phyloP scores from a whole-genome alignment of 306 rosid genomes.

The Vicia sativa region DNA sequence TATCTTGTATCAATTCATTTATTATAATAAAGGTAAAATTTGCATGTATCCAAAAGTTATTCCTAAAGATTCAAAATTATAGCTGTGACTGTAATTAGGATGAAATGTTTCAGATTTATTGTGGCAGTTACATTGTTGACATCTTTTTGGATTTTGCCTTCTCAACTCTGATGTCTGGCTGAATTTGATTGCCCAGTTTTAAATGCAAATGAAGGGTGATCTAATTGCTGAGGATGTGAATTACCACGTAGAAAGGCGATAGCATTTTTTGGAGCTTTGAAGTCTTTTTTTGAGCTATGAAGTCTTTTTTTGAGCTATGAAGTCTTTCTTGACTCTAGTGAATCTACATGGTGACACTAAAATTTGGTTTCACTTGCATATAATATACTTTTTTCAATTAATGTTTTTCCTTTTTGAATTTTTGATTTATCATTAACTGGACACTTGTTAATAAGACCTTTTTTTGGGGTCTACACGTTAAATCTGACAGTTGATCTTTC shows the following conservation, averaged over 20 bases:
- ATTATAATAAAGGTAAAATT: background rate
- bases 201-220: background rate
- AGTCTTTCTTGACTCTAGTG: background rate
- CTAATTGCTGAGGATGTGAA: background rate
- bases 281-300: background rate
- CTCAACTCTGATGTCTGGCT: background rate
- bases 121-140: background rate
- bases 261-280: background rate
- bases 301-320: background rate
- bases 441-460: background rate
- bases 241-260: background rate
- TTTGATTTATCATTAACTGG: background rate
- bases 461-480: background rate
- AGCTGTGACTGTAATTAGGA: background rate
- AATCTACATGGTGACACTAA: background rate
- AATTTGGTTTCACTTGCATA: background rate
- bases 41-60: background rate
- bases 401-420: background rate
- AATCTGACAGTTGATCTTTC: background rate
- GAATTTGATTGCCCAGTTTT: background rate
- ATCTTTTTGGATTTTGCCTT: background rate
- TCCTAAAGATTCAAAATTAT: conserved; percentile 15
- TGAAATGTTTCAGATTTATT: conserved; percentile 1
- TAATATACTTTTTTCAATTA: background rate
- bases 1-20: background rate